These are phyloP conservation scores for Asterionellopsis glacialis DNA, from an alignment of 108 stramenopile genomes.

Conservation along the genomic window DNA sequence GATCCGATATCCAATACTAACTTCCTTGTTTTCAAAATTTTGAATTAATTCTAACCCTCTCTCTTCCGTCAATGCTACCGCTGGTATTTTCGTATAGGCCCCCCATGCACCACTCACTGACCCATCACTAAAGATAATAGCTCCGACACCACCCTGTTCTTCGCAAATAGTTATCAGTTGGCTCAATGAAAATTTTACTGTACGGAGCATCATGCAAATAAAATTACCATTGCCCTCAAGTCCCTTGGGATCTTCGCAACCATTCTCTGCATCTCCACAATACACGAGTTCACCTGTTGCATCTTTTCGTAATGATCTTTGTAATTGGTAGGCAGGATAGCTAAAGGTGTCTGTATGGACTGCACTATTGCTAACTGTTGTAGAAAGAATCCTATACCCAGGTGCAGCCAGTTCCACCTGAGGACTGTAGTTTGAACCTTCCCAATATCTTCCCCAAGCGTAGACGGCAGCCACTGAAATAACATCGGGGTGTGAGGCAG, in stretches of 20 bases:
- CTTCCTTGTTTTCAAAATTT: not conserved
- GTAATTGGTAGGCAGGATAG: not conserved
- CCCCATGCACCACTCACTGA: no score
- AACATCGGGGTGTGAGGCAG: conserved; percentile 37
- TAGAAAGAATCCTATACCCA: conserved; percentile 18
- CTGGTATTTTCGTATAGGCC: no score
- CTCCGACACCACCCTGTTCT: not conserved
- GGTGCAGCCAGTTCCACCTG: conserved; percentile 46
- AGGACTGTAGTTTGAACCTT: conserved; percentile 31
- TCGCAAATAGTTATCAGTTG: not conserved
- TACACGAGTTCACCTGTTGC: not conserved
- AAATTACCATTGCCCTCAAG: no score
- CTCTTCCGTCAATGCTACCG: not conserved
- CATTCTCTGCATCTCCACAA: not conserved
- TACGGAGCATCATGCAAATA: not conserved
- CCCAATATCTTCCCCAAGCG: conserved; percentile 12
- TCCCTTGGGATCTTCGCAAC: not conserved
- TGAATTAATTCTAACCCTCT: not conserved
- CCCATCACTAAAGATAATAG: not conserved
- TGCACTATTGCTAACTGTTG: not conserved
- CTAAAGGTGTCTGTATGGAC: not conserved
- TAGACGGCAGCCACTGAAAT: conserved; percentile 45
- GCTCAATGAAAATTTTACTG: no score
- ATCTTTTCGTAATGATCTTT: not conserved
- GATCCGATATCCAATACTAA: not conserved